Conservation (phyloP, 805 yeast genomes). For the Isabelozyma rhagii region DNA sequence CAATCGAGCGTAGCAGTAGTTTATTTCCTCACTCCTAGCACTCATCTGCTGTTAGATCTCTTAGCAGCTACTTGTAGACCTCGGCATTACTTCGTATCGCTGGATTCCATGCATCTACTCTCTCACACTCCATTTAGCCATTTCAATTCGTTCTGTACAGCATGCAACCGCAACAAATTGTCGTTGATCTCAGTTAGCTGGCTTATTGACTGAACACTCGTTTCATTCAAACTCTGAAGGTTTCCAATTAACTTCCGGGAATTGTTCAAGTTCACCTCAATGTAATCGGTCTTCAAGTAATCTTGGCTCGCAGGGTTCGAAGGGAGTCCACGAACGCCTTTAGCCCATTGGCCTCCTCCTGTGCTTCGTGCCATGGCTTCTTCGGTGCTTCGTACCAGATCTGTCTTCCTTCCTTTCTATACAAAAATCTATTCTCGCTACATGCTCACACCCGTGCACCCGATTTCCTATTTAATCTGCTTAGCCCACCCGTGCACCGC, state of each 20-base stretch:
- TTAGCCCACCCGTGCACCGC: no score
- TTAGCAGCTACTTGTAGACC: no score
- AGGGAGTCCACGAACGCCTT: conserved; percentile 29
- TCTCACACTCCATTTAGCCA: conserved; percentile 13
- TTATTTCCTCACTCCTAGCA: no score
- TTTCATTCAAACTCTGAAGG: conserved; percentile 9
- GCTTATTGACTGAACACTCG: conserved; percentile 4
- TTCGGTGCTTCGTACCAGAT: no score
- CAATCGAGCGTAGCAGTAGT: no score
- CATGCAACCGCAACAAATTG: conserved; percentile 13
- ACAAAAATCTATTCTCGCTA: no score
- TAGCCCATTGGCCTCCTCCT: conserved; percentile 15
- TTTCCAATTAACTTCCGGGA: conserved; percentile 29
- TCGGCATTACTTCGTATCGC: background rate
- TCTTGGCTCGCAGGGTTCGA: conserved; percentile 30
- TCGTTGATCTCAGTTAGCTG: conserved; percentile 9
- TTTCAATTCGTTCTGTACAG: conserved; percentile 17
- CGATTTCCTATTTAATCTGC: no score
- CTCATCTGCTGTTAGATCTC: no score
- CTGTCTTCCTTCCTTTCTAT: no score
- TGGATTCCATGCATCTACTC: background rate
- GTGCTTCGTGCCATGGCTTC: background rate
- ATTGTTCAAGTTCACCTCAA: conserved; percentile 36
- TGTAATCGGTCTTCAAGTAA: conserved; percentile 30
- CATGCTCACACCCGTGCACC: no score